These are phyloP conservation scores for Xylaria intraflava DNA, from an alignment of 495 filamentous ascomycete species.

Conservation along the genomic window DNA sequence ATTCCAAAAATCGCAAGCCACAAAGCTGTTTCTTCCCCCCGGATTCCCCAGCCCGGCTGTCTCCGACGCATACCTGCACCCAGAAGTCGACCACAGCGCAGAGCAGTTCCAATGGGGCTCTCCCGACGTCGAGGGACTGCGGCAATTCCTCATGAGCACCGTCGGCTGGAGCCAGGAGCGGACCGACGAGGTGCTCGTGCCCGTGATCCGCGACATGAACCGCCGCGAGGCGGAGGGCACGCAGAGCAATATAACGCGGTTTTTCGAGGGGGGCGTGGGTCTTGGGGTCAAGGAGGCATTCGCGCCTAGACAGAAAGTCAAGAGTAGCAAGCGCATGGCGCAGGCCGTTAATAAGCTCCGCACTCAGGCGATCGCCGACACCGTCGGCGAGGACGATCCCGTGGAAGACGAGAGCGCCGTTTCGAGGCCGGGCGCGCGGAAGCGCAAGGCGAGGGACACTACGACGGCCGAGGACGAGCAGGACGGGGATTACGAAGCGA, in stretches of 20 bases:
- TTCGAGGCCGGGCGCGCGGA: conserved; percentile 8
- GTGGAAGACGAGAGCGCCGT: conserved; percentile 16
- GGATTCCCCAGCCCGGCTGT: conserved; percentile 71
- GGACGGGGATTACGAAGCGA: conserved; percentile 15
- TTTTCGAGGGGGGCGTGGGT: conserved; percentile 51
- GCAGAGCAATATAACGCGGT: conserved; percentile 92
- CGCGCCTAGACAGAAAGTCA: conserved; percentile 63
- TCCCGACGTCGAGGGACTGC: conserved; percentile 78
- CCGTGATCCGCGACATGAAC: conserved; percentile 94
- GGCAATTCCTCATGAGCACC: conserved; percentile 84
- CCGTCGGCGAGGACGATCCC: not conserved
- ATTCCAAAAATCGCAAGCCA: conserved; percentile 63
- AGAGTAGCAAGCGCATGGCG: conserved; percentile 75
- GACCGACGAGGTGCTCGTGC: conserved; percentile 90
- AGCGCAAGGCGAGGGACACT: conserved; percentile 16
- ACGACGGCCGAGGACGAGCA: conserved; percentile 16
- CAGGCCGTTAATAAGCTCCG: conserved; percentile 65
- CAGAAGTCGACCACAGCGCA: conserved; percentile 73
- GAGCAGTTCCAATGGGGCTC: conserved; percentile 90
- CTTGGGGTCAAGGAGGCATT: conserved; percentile 54
- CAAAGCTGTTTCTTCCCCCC: conserved; percentile 78
- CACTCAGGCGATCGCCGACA: conserved; percentile 25
- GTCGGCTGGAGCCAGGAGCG: conserved; percentile 87
- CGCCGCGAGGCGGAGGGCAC: conserved; percentile 77
- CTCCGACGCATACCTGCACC: conserved; percentile 72